A percentile compares a stretch with the other conserved stretches of the same genome.
Evolutionary conservation across 148 eudicot species (phyloP).

Genomic region (Talinum fruticosum): DNA sequence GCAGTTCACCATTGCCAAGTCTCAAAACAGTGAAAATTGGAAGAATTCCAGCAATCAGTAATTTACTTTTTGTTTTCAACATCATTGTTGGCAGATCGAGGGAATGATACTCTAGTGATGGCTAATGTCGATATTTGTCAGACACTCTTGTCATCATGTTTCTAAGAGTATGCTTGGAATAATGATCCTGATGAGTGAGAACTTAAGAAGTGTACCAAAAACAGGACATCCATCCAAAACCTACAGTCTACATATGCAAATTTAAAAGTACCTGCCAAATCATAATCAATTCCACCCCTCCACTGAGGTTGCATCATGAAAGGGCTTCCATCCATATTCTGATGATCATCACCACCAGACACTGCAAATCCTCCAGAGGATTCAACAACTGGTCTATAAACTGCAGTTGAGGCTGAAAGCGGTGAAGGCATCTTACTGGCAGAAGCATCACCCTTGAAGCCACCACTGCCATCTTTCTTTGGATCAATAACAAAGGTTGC

Average conservation of each 20-base stretch:
- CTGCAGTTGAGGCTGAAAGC: constrained; percentile 41
- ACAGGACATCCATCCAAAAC: constrained; percentile 15
- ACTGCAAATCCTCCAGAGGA: constrained; percentile 39
- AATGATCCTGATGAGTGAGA: neutral
- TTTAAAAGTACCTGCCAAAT: constrained; percentile 26
- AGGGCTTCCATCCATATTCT: constrained; percentile 41
- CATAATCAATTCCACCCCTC: constrained; percentile 35
- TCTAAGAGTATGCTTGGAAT: neutral
- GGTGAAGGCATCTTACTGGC: constrained; percentile 45
- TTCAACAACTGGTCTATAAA: constrained; percentile 49
- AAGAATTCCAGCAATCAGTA: neutral
- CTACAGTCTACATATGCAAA: constrained; percentile 18
- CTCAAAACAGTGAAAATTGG: neutral
- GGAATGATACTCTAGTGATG: neutral
- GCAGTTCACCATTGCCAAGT: constrained; percentile 14
- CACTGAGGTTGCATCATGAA: constrained; percentile 47
- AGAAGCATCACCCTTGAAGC: constrained; percentile 43
- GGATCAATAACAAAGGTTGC: constrained; percentile 65
- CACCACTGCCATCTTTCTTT: constrained; percentile 47
- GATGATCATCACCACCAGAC: constrained; percentile 30
- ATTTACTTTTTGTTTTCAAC: neutral
- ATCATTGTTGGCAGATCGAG: neutral
- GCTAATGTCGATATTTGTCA: neutral
- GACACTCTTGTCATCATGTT: neutral
- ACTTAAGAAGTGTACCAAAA: neutral